A percentile compares a stretch with the other conserved stretches of the same genome.
These are phyloP conservation scores for Leucosporidium scottii DNA, from an alignment of 768 basidiomycete species.

Conservation along the genomic window DNA sequence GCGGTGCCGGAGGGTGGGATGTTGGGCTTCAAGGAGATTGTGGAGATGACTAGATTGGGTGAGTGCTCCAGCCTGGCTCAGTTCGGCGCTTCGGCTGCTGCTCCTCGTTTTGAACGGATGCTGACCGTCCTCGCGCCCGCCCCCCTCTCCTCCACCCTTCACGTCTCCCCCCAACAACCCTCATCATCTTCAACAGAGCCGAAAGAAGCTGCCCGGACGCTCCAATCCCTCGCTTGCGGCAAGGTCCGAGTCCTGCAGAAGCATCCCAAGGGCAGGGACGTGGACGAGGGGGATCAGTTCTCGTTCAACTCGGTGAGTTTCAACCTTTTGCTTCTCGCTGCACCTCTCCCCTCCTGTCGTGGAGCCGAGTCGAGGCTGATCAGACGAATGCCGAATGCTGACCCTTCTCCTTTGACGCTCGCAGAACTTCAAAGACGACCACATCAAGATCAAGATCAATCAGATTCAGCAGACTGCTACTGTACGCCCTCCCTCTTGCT, in stretches of 20 bases:
- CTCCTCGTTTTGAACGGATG: no score
- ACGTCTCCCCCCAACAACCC: background rate
- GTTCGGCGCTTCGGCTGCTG: no score
- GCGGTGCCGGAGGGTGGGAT: slow-evolving; percentile 47
- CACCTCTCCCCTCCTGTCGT: background rate
- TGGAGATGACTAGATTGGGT: slow-evolving; percentile 66
- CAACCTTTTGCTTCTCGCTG: slow-evolving; percentile 44
- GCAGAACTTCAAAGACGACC: slow-evolving; percentile 61
- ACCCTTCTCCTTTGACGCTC: background rate
- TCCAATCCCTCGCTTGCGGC: slow-evolving; percentile 88
- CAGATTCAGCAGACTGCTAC: slow-evolving; percentile 91
- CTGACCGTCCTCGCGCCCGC: background rate
- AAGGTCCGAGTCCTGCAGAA: slow-evolving; percentile 83
- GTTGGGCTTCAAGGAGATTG: slow-evolving; percentile 61
- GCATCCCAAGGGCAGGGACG: slow-evolving; percentile 66
- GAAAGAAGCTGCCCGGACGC: slow-evolving; percentile 65
- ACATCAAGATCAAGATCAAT: slow-evolving; percentile 79
- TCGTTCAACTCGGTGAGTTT: slow-evolving; percentile 58
- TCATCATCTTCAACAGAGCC: slow-evolving; percentile 49
- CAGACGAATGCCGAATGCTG: background rate
- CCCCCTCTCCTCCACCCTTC: no score
- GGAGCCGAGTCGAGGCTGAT: no score
- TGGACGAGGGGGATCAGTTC: slow-evolving; percentile 69
- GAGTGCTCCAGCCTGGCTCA: slow-evolving; percentile 35
- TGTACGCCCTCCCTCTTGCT: slow-evolving; percentile 48